Evolutionary conservation across 2,329 filamentous ascomycete species (phyloP), one percentile per base, ranked within the genome.

Genomic region (Sphaerulina vaccinii): DNA sequence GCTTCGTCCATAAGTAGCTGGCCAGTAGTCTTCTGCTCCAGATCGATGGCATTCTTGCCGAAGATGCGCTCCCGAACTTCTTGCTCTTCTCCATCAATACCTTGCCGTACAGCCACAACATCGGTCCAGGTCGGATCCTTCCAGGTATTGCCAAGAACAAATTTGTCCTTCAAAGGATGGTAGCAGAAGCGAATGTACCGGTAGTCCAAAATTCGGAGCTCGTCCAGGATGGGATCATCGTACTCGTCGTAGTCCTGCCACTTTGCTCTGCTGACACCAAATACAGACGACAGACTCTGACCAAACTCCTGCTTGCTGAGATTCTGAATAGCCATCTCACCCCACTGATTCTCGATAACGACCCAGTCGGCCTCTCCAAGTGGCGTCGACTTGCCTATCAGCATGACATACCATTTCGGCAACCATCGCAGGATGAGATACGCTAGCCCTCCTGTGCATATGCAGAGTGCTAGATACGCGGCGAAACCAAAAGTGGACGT

Each of bases 301-400:
- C 79, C 82, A 65, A 86, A 86, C 7, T 67, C 68, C 59, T 83
- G 73, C 40, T 70, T 75, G 52, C 78, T 77, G 10, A 97, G 79
- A 43, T 83, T 67, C 64, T 95, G 81, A n/a, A 93, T 81, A 10
- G 80, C 78, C 70, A 97, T 87, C 70, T 97, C 92, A 43, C 88
- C 87, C 92, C 93, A 97, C 79, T 97, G 90, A 65, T 99, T 96
- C 79, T 96, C 93, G 58, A 97, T 82, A 22, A 95, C 91, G 37
- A 96, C 86, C 93, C 95, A 99, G 54, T 88, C 79, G 64, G 89
- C 93, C 49, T 87, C 82, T 48, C 80, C 79, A 23, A 99, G 75
- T 2, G 88, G 77, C 13, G 81, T 82, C 4, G 84, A 74, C 47
- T 75, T 80, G 22, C 93, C 93, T 35, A 88, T 77, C 36, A 97